Percentiles rank a stretch among this genome's conserved stretches.
phyloP scores from a whole-genome alignment of 2,329 filamentous ascomycete genomes.

The Geoglossum cookeanum region DNA sequence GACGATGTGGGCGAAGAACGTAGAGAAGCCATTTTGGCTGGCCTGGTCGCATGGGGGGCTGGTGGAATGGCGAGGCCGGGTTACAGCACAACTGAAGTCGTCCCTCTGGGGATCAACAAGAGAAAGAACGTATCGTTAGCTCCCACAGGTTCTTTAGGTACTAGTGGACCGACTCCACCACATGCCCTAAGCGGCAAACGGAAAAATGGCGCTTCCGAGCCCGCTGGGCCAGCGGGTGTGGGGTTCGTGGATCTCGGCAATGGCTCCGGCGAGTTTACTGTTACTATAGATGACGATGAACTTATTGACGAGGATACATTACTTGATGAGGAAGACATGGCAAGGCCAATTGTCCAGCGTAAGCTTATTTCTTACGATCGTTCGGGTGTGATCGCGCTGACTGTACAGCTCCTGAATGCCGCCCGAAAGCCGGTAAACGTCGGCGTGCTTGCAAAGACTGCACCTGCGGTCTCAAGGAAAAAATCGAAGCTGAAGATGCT shows the following conservation, averaged over 20 bases:
- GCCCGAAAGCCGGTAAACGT: slow-evolving; percentile 71
- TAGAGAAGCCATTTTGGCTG: slow-evolving; percentile 70
- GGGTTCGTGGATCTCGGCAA: slow-evolving; percentile 50
- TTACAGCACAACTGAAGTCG: slow-evolving; percentile 34
- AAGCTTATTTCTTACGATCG: slow-evolving; percentile 19
- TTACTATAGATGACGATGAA: slow-evolving; percentile 40
- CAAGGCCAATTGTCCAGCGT: slow-evolving; percentile 63
- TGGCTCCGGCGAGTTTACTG: slow-evolving; percentile 29
- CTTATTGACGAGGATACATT: slow-evolving; percentile 82
- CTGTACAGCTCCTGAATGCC: slow-evolving; percentile 56
- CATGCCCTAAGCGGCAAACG: slow-evolving; percentile 22
- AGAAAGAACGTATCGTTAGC: slow-evolving; percentile 29
- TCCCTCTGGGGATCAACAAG: slow-evolving; percentile 44
- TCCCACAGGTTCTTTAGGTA: slow-evolving; percentile 4
- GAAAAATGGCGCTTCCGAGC: slow-evolving; percentile 20
- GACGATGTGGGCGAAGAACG: slow-evolving; percentile 29
- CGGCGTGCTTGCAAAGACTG: slow-evolving; percentile 95
- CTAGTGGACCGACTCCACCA: slow-evolving; percentile 5
- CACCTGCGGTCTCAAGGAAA: slow-evolving; percentile 77
- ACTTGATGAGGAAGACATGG: slow-evolving; percentile 68
- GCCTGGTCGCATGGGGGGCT: slow-evolving; percentile 40
- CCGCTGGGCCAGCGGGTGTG: slow-evolving; percentile 34
- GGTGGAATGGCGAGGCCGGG: slow-evolving; percentile 59
- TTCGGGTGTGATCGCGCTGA: slow-evolving; percentile 7
- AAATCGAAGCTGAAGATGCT: slow-evolving; percentile 68